Evolutionary conservation across 352 stramenopile species (phyloP).

Genomic region (Pythium volutum): DNA sequence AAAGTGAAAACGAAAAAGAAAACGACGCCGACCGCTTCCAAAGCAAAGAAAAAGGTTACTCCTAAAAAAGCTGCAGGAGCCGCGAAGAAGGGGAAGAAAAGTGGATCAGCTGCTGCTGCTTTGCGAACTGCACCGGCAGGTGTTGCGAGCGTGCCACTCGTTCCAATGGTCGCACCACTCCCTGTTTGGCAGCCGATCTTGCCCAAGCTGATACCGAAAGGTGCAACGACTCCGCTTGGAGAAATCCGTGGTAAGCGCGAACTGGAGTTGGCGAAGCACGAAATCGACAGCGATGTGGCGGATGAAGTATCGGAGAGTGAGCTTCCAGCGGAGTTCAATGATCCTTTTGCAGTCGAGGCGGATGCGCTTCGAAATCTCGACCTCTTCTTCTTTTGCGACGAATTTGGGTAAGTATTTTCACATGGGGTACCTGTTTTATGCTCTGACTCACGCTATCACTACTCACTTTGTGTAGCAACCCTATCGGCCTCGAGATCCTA

Average conservation of each 20-base stretch:
- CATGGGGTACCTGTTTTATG: neutral
- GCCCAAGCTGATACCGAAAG: constrained; percentile 56
- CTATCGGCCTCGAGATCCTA: constrained; percentile 78
- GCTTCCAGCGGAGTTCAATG: constrained; percentile 63
- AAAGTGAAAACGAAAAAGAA: constrained; percentile 22
- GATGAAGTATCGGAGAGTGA: constrained; percentile 62
- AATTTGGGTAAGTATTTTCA: constrained; percentile 48
- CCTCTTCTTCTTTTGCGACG: constrained; percentile 86
- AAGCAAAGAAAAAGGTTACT: constrained; percentile 12
- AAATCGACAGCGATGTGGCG: constrained; percentile 23
- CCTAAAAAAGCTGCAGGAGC: constrained; percentile 5
- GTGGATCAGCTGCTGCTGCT: neutral
- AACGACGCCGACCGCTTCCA: constrained; percentile 1
- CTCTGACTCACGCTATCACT: neutral
- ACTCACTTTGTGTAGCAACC: constrained; percentile 35
- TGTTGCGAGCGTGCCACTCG: neutral
- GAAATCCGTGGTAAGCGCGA: constrained; percentile 64
- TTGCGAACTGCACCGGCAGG: neutral
- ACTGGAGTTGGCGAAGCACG: constrained; percentile 40
- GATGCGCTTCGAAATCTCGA: constrained; percentile 77
- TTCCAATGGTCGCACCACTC: neutral
- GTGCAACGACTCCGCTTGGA: constrained; percentile 45
- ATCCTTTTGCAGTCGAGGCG: constrained; percentile 54
- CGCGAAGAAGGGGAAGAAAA: constrained; percentile 15
- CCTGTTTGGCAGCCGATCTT: constrained; percentile 34